Evolutionary conservation across 192 early-diverging fungal genomes (phyloP), one percentile per base, ranked within the genome.

Genomic region (Podila horticola): DNA sequence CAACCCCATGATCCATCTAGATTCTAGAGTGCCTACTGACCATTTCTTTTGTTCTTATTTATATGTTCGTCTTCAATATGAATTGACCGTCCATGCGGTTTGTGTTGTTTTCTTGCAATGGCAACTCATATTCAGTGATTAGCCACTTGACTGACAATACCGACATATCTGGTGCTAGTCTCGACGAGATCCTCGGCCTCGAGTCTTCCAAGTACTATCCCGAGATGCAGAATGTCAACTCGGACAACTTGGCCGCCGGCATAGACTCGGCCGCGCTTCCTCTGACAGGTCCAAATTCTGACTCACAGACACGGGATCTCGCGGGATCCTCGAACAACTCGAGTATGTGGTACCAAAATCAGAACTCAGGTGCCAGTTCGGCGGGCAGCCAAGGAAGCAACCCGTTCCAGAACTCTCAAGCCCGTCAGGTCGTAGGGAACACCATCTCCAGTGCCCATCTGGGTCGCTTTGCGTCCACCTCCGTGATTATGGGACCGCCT

Each of bases 251-350:
- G 34, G 30, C 28, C 22, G 15, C 29, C 33, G 31, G 15, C 38
- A 67, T 20, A 62, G 52, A 75, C 19, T 55, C 66, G 7, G 64
- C 48, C 20, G 36, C 72, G 1, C 26, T 71, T 20, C 59, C 70
- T 19, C 61, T 68, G 22, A 57, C 75, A 13, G 38, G 66, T 5
- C 66, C 69, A 24, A 17, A 45, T 7, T 62, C 69, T 29, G 34
- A 26, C 17, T 30, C 30, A 15, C 24, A 22, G 4, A 15, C 13
- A 38, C 64, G 57, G 20, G 33, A 67, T 17, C 38, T 67, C 1
- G 19, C 64, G 2, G 55, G 45, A 6, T 62, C 69, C 0, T 62
- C 69, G 22, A 77, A 66, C 30, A 51, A 58, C 7, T 52, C 74
- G 4, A 33, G 71, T 13, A 45, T 45, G 41, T 45, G 41, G 41